Percentiles rank a stretch among this genome's conserved stretches.
These are phyloP conservation scores for Trametes villosa DNA, from an alignment of 768 basidiomycete genomes.

Conservation along the genomic window DNA sequence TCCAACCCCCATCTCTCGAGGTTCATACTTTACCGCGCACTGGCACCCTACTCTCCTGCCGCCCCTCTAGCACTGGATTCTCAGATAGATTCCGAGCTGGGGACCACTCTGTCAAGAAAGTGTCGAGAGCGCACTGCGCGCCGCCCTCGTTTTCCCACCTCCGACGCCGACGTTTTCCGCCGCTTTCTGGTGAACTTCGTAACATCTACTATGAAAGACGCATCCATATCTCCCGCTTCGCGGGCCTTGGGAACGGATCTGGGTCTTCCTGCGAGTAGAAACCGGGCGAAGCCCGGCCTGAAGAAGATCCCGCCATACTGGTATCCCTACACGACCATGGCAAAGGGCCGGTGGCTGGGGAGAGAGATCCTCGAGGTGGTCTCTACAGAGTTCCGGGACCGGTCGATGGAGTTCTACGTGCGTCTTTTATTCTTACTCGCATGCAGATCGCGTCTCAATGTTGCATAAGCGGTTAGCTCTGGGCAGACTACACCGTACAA, in stretches of 20 bases:
- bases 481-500: not conserved
- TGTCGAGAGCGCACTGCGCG: conserved; percentile 28
- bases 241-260: no score
- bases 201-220: conserved; percentile 49
- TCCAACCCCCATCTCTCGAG: not conserved
- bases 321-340: conserved; percentile 93
- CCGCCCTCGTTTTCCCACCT: conserved; percentile 49
- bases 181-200: conserved; percentile 59
- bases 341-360: conserved; percentile 88
- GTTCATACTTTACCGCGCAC: not conserved
- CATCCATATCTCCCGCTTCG: no score
- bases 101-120: conserved; percentile 9
- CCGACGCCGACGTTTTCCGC: conserved; percentile 58
- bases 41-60: not conserved
- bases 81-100: conserved; percentile 11
- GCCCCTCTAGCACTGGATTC: not conserved
- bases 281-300: conserved; percentile 49
- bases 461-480: conserved; percentile 1
- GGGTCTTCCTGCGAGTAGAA: no score
- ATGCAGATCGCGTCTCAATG: conserved; percentile 4
- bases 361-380: conserved; percentile 90
- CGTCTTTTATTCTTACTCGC: conserved; percentile 37
- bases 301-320: conserved; percentile 89
- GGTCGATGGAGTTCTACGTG: conserved; percentile 96
- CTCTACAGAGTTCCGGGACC: conserved; percentile 91